Evolutionary conservation across 164 flowering plant genomes (phyloP), one percentile per base, ranked within the genome.

Genomic region (Stephania yunnanensis): DNA sequence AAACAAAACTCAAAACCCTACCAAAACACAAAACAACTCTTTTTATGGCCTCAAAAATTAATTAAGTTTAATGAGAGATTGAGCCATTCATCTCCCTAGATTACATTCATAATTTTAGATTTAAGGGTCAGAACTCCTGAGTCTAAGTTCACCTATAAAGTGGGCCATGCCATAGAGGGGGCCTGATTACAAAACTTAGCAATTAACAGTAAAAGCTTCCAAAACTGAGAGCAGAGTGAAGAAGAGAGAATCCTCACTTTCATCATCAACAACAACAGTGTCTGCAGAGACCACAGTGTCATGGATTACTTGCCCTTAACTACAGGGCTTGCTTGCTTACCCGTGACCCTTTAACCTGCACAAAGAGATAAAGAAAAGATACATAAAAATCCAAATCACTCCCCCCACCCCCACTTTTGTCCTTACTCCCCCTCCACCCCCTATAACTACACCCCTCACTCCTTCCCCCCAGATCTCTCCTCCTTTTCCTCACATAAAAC

Each of bases 281-380:
- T 22, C 7, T 22, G 71, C n/a, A 42, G 45, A 15, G 19, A 48
- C 42, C 48, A 69, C 46, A 44, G 61, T 52, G 72, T 36, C 42
- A 66, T 52, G 73, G 42, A 66, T 30, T 66, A 61, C 20, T 61
- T 65, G 13, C 77, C 48, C 58, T 44, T 52, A n/a, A 5, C 12
- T 73, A 10, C 81, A 75, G 78, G 22, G 82, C 73, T 71, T 36
- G 42, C 42, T 36, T 36, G 42, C 42, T 36, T 81, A 75, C 86
- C 83, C 75, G 84, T 81, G 84, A 84, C 78, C 19, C 68, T 36
- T 76, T 78, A 73, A 63, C 78, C 82, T 79, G 74, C 80, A 80
- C 71, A 78, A 31, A 67, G 15, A 78, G 69, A 76, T 53, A 66
- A 74, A 72, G 71, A 46, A 10, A 73, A 44, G 70, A 36, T 36